Evolutionary conservation across 2,329 filamentous ascomycete species (phyloP).

Genomic region (Huntiella decipiens): DNA sequence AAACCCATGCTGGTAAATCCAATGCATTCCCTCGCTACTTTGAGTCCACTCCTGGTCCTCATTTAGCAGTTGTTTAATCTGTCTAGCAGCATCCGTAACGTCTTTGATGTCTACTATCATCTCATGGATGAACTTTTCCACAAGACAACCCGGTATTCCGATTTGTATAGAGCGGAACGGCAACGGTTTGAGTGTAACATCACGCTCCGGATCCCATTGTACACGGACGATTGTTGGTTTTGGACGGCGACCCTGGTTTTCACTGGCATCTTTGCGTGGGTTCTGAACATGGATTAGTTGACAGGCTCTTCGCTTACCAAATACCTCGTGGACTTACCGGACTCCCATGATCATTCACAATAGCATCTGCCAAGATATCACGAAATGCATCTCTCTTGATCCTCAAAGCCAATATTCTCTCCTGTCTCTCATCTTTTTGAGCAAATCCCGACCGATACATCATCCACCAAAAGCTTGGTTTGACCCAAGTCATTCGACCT

Average conservation of each 20-base stretch:
- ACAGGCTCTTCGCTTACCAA: no score
- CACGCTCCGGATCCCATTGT: slow-evolving; percentile 46
- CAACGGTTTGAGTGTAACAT: slow-evolving; percentile 25
- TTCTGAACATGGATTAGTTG: no score
- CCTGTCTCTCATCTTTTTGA: slow-evolving; percentile 34
- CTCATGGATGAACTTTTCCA: slow-evolving; percentile 27
- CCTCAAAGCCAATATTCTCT: slow-evolving; percentile 36
- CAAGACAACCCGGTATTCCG: slow-evolving; percentile 31
- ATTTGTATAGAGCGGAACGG: slow-evolving; percentile 40
- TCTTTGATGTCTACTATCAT: slow-evolving; percentile 38
- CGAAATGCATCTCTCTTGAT: slow-evolving; percentile 33
- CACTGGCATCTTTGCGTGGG: no score
- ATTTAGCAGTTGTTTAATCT: slow-evolving; percentile 28
- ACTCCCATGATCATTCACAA: slow-evolving; percentile 15
- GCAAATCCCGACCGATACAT: slow-evolving; percentile 44
- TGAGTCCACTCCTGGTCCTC: slow-evolving; percentile 5
- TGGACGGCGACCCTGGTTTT: neutral
- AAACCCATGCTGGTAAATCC: neutral
- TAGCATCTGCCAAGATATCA: slow-evolving; percentile 22
- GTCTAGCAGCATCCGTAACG: slow-evolving; percentile 33
- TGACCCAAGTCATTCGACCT: slow-evolving; percentile 46
- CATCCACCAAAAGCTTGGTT: slow-evolving; percentile 45
- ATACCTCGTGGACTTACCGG: no score
- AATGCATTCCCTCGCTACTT: neutral
- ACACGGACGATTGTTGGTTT: slow-evolving; percentile 25